These are phyloP conservation scores for Blastocystis sp. DNA, from an alignment of 352 stramenopile genomes.

Conservation along the genomic window DNA sequence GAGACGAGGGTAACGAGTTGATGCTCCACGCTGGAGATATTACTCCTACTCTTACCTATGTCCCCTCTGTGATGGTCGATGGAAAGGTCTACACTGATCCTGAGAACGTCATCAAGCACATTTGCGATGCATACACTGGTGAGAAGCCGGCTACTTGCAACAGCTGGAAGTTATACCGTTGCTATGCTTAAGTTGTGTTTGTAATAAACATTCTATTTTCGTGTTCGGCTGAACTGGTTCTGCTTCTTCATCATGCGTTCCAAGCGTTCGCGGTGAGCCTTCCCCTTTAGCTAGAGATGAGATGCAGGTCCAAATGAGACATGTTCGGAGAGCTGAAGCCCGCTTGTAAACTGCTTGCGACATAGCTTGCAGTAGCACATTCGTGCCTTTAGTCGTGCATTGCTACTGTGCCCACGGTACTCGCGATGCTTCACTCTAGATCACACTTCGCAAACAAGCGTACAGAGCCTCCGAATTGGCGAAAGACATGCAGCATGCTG, in stretches of 20 bases:
- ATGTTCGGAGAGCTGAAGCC: slow-evolving; percentile 48
- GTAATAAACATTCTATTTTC: background rate
- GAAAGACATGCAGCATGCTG: slow-evolving; percentile 26
- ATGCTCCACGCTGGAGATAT: slow-evolving; percentile 36
- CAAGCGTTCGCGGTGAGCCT: slow-evolving; percentile 22
- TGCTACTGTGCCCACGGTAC: slow-evolving; percentile 20
- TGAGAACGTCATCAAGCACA: slow-evolving; percentile 3
- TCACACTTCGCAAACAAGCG: background rate
- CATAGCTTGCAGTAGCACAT: slow-evolving; percentile 40
- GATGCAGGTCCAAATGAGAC: background rate
- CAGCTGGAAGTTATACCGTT: background rate
- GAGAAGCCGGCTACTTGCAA: slow-evolving; percentile 52
- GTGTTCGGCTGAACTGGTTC: background rate
- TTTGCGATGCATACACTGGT: slow-evolving; percentile 53
- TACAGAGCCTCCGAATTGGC: background rate
- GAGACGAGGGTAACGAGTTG: background rate
- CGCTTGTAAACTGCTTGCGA: slow-evolving; percentile 59
- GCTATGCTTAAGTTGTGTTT: slow-evolving; percentile 6
- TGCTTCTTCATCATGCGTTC: slow-evolving; percentile 27
- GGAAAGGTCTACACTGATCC: slow-evolving; percentile 29
- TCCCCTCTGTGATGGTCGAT: slow-evolving; percentile 55
- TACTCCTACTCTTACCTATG: slow-evolving; percentile 16
- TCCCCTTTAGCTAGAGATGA: slow-evolving; percentile 54
- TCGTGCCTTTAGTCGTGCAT: slow-evolving; percentile 11
- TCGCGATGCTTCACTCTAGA: slow-evolving; percentile 25